A percentile compares a stretch with the other conserved stretches of the same genome.
Conservation (phyloP, 2,329 filamentous ascomycete genomes). For the Arachnomyces sp. region DNA sequence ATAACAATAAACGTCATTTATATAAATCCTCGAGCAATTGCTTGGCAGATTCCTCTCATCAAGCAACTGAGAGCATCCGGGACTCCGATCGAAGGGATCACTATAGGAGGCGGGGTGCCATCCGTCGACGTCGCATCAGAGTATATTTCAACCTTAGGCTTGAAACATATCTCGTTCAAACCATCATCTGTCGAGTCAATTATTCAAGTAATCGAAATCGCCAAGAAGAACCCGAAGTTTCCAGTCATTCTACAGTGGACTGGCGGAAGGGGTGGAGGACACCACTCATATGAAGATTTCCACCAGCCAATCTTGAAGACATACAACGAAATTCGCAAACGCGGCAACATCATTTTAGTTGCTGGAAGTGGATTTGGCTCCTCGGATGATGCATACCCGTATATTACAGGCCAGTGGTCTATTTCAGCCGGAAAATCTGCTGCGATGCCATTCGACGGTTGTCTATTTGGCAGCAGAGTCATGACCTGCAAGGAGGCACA, state of each 20-base stretch:
- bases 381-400: conserved; percentile 41
- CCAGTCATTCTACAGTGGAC: conserved; percentile 45
- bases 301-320: conserved; percentile 42
- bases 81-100: conserved; percentile 41
- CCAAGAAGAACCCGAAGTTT: conserved; percentile 39
- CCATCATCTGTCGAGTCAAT: conserved; percentile 40
- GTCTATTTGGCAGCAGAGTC: conserved; percentile 40
- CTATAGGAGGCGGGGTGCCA: conserved; percentile 43
- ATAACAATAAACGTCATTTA: conserved; percentile 50
- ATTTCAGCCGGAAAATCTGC: conserved; percentile 32
- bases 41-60: conserved; percentile 47
- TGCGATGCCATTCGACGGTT: conserved; percentile 42
- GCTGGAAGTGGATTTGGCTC: conserved; percentile 43
- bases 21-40: conserved; percentile 45
- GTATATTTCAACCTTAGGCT: conserved; percentile 38
- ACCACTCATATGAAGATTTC: conserved; percentile 46
- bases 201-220: conserved; percentile 41
- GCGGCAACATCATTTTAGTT: conserved; percentile 40
- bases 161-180: conserved; percentile 44
- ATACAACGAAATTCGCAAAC: conserved; percentile 39
- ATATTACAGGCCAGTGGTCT: conserved; percentile 41
- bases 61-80: conserved; percentile 41
- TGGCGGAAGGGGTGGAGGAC: conserved; percentile 43
- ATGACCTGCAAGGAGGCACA: conserved; percentile 43
- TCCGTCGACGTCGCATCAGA: conserved; percentile 42